Percentiles rank a stretch among this genome's conserved stretches.
phyloP scores from a whole-genome alignment of 176 grass and related monocot genomes.

The Microstegium vimineum region DNA sequence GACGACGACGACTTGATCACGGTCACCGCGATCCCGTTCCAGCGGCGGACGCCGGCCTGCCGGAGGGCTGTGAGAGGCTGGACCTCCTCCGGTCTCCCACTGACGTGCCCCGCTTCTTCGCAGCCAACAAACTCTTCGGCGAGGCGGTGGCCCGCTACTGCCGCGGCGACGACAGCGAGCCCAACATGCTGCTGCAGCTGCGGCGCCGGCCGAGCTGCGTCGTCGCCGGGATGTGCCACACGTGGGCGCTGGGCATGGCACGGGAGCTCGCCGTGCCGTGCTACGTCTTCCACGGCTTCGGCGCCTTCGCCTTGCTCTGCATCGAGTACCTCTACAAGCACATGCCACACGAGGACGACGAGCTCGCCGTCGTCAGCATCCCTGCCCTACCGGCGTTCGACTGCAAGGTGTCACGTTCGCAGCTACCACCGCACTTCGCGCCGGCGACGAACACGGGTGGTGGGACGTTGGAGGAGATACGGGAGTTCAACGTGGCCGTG shows the following conservation, averaged over 20 bases:
- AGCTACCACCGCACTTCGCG: slow-evolving; percentile 42
- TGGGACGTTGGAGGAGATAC: neutral
- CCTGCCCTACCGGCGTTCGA: slow-evolving; percentile 26
- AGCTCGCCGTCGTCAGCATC: slow-evolving; percentile 31
- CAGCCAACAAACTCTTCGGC: slow-evolving; percentile 31
- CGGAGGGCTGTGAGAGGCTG: slow-evolving; percentile 47
- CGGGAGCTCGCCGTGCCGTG: slow-evolving; percentile 46
- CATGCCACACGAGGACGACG: slow-evolving; percentile 32
- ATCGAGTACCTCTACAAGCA: slow-evolving; percentile 47
- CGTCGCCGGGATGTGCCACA: slow-evolving; percentile 40
- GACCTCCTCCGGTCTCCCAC: slow-evolving; percentile 31
- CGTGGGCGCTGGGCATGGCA: slow-evolving; percentile 44
- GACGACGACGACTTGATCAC: neutral
- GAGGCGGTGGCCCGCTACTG: slow-evolving; percentile 29
- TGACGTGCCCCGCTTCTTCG: slow-evolving; percentile 32
- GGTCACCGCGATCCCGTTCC: slow-evolving; percentile 55
- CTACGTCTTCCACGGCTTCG: slow-evolving; percentile 69
- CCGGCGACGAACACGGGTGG: neutral
- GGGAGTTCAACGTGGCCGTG: slow-evolving; percentile 33
- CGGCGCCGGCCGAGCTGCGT: slow-evolving; percentile 34
- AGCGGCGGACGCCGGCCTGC: slow-evolving; percentile 26
- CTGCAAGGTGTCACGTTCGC: slow-evolving; percentile 37
- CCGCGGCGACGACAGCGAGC: neutral
- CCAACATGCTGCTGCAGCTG: no score
- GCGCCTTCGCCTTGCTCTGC: slow-evolving; percentile 46